Conservation (phyloP, 306 rosid species). For the Hippophae tibetana region DNA sequence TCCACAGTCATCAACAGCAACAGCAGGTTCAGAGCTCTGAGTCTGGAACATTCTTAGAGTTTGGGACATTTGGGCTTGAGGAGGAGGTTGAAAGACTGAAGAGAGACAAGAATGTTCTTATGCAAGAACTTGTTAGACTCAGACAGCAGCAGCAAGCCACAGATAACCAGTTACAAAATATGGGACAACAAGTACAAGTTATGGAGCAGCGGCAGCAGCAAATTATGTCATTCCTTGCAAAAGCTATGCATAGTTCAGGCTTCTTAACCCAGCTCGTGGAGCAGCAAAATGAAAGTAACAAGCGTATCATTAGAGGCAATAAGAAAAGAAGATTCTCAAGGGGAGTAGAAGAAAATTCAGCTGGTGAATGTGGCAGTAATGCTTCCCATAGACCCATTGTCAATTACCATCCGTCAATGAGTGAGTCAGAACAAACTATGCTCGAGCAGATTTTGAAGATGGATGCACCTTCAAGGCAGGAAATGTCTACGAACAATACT, state of each 20-base stretch:
- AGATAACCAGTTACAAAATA: slow-evolving; percentile 43
- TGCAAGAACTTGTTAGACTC: slow-evolving; percentile 63
- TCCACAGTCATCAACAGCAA: slow-evolving; percentile 29
- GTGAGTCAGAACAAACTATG: slow-evolving; percentile 53
- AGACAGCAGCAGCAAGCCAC: slow-evolving; percentile 54
- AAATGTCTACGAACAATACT: slow-evolving; percentile 35
- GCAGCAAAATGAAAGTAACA: slow-evolving; percentile 43
- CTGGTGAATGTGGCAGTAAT: slow-evolving; percentile 21
- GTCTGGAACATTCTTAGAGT: slow-evolving; percentile 30
- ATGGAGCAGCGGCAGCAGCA: slow-evolving; percentile 65
- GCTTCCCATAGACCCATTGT: slow-evolving; percentile 38
- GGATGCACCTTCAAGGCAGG: slow-evolving; percentile 35
- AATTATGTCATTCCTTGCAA: slow-evolving; percentile 60
- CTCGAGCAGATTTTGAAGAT: slow-evolving; percentile 40
- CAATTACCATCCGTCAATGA: slow-evolving; percentile 47
- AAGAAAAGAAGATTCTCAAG: slow-evolving; percentile 49
- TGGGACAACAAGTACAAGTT: slow-evolving; percentile 48
- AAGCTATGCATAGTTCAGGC: slow-evolving; percentile 49
- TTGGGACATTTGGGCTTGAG: slow-evolving; percentile 38
- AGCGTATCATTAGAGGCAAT: slow-evolving; percentile 25
- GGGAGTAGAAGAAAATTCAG: slow-evolving; percentile 37
- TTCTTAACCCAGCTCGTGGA: slow-evolving; percentile 48
- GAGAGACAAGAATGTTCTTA: slow-evolving; percentile 53
- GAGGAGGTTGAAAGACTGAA: slow-evolving; percentile 51
- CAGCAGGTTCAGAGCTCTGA: slow-evolving; percentile 22